Conservation (phyloP, 306 rosid species). For the Vicia villosa region DNA sequence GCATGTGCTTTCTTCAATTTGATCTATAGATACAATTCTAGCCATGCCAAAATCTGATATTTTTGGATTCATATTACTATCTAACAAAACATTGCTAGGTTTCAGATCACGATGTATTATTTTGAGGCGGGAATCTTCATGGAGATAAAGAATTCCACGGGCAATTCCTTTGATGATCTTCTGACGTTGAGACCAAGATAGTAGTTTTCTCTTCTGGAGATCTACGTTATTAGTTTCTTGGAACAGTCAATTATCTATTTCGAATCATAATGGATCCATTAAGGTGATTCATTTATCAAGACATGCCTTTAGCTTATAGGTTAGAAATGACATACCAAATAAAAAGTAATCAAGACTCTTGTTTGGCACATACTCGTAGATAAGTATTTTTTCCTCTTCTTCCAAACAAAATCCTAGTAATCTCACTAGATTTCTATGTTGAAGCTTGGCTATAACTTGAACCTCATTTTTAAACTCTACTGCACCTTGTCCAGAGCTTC, state of each 20-base stretch:
- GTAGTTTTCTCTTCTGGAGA: conserved; percentile 7
- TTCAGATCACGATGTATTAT: conserved; percentile 55
- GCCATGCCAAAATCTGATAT: conserved; percentile 56
- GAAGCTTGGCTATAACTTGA: conserved; percentile 57
- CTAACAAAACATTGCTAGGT: conserved; percentile 45
- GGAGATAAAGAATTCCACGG: conserved; percentile 43
- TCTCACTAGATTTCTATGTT: conserved; percentile 59
- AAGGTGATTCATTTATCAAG: not conserved
- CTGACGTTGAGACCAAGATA: conserved; percentile 39
- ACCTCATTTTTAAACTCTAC: conserved; percentile 64
- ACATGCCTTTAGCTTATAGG: not conserved
- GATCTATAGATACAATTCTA: conserved; percentile 32
- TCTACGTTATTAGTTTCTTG: conserved; percentile 26
- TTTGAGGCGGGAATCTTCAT: conserved; percentile 46
- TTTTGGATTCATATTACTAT: conserved; percentile 42
- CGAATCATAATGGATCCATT: not conserved
- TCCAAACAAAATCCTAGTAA: conserved; percentile 65
- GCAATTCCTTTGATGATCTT: conserved; percentile 45
- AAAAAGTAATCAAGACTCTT: conserved; percentile 56
- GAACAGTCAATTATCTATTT: not conserved
- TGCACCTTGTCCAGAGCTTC: conserved; percentile 52
- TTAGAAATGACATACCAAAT: conserved; percentile 41
- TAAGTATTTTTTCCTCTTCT: conserved; percentile 56
- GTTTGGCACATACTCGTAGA: conserved; percentile 58
- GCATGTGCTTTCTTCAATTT: conserved; percentile 29